Conservation (phyloP, 2,329 filamentous ascomycete species). For the Penicillium sp. region DNA sequence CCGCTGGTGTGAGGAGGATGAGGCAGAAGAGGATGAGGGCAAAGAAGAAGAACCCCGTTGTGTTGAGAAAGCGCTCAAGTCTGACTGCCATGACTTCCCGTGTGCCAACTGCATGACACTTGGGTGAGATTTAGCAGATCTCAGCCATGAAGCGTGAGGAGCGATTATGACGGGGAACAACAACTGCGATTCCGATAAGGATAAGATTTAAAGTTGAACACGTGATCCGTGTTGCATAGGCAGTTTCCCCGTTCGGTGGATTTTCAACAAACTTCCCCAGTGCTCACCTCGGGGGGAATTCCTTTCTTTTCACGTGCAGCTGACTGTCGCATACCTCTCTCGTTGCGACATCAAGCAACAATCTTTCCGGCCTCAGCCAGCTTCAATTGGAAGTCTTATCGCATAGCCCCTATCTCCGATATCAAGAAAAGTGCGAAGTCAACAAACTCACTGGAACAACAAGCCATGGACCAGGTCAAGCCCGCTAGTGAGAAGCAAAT, state of each 20-base stretch:
- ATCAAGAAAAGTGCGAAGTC: conserved; percentile 6
- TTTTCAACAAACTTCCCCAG: background rate
- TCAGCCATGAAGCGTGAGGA: background rate
- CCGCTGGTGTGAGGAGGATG: conserved; percentile 74
- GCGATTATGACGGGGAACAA: background rate
- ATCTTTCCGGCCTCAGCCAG: background rate
- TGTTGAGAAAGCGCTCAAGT: conserved; percentile 78
- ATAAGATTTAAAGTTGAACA: conserved; percentile 3
- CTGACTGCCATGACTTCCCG: conserved; percentile 32
- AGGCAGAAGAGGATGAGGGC: conserved; percentile 70
- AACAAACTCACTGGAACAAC: conserved; percentile 5
- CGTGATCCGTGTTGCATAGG: background rate
- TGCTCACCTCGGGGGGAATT: background rate
- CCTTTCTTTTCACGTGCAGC: background rate
- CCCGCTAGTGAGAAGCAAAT: conserved; percentile 17
- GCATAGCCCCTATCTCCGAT: conserved; percentile 14
- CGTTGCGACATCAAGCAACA: background rate
- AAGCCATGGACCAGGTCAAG: conserved; percentile 16
- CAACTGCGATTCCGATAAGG: conserved; percentile 1
- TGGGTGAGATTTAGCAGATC: conserved; percentile 4
- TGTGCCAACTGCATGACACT: conserved; percentile 13
- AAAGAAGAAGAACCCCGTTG: conserved; percentile 71
- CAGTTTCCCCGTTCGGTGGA: background rate
- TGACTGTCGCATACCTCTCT: too few relatives aligned
- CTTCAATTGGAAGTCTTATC: conserved; percentile 4